phyloP scores from a whole-genome alignment of 83 land plant species.

The Diphasiastrum complanatum region DNA sequence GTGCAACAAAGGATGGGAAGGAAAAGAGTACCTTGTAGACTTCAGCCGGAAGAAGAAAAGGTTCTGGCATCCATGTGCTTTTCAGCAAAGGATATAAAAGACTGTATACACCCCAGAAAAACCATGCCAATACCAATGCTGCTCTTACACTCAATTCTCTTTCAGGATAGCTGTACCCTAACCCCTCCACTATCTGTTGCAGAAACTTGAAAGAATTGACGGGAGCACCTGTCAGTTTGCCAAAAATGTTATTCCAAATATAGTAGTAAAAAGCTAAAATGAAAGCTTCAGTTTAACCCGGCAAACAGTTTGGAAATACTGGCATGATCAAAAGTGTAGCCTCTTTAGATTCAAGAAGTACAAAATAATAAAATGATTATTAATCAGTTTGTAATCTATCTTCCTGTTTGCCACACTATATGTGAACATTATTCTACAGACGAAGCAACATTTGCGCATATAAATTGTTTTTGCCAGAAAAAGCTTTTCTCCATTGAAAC shows the following conservation, averaged over 20 bases:
- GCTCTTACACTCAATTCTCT: constrained; percentile 38
- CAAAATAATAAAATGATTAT: too few species aligned
- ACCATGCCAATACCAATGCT: constrained; percentile 50
- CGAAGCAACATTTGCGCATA: neutral
- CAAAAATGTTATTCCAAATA: too few species aligned
- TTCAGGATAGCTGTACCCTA: constrained; percentile 60
- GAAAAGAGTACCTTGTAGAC: constrained; percentile 59
- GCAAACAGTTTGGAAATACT: too few species aligned
- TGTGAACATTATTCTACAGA: neutral
- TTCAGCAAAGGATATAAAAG: constrained; percentile 71
- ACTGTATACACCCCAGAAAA: constrained; percentile 45
- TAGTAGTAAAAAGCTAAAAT: too few species aligned
- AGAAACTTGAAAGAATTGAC: constrained; percentile 72
- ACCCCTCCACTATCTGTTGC: constrained; percentile 46
- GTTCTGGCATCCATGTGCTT: constrained; percentile 73
- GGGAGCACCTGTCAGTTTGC: constrained; percentile 84
- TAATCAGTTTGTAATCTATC: too few species aligned
- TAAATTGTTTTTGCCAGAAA: too few species aligned
- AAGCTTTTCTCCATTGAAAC: too few species aligned
- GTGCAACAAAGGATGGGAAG: neutral
- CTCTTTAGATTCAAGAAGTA: too few species aligned
- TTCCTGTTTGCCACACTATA: too few species aligned
- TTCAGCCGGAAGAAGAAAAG: constrained; percentile 85
- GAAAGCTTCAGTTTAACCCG: too few species aligned
- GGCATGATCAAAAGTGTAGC: too few species aligned